These are phyloP conservation scores for Exutisphaerella laricina DNA, from an alignment of 2,329 filamentous ascomycete species.

Conservation along the genomic window DNA sequence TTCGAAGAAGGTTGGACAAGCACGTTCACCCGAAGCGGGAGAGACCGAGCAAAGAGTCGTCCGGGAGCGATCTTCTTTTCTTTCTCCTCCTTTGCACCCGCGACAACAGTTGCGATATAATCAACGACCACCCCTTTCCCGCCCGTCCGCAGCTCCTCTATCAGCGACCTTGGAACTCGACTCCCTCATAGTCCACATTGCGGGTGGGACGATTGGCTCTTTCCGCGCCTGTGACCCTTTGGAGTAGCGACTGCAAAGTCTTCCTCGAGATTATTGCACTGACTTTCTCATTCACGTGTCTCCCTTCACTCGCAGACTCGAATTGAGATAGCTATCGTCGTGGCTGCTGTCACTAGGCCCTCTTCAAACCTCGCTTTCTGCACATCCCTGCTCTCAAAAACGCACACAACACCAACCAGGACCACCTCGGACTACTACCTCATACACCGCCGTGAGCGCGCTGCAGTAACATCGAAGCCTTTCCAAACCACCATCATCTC, in stretches of 20 bases:
- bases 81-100: too few species aligned
- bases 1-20: too few species aligned
- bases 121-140: background rate
- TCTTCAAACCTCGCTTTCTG: background rate
- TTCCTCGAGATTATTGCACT: background rate
- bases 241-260: background rate
- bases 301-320: constrained; percentile 1
- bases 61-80: too few species aligned
- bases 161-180: background rate
- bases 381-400: background rate
- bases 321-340: background rate
- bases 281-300: constrained; percentile 2
- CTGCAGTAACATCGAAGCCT: constrained; percentile 1
- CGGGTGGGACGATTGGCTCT: constrained; percentile 1
- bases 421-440: constrained; percentile 1
- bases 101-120: background rate
- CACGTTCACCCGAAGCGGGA: too few species aligned
- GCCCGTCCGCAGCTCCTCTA: background rate
- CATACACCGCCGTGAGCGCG: background rate
- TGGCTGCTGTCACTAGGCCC: background rate
- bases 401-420: background rate
- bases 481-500: background rate
- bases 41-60: too few species aligned
- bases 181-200: background rate
- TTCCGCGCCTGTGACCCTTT: constrained; percentile 1